Evolutionary conservation across 2,329 filamentous ascomycete species (phyloP).

Genomic region (Cryoendolithus antarcticus): DNA sequence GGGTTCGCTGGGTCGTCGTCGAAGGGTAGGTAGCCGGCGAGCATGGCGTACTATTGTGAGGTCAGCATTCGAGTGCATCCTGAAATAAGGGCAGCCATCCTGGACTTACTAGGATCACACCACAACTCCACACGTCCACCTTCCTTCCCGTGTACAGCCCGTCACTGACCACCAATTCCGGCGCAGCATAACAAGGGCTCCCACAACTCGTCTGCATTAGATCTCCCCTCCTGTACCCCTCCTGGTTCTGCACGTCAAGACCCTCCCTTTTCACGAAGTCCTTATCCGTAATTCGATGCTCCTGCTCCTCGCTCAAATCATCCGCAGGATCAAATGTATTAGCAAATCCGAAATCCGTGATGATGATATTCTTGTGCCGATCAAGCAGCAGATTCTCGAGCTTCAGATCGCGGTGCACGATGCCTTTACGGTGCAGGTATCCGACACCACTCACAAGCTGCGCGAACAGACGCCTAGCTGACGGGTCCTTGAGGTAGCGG

Average conservation of each 20-base stretch:
- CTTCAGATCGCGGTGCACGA: slow-evolving; percentile 93
- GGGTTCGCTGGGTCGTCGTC: slow-evolving; percentile 97
- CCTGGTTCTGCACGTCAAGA: slow-evolving; percentile 54
- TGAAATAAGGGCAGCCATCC: background rate
- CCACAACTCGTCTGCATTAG: slow-evolving; percentile 99
- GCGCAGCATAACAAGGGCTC: slow-evolving; percentile 93
- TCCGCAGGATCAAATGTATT: slow-evolving; percentile 90
- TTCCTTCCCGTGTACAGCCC: slow-evolving; percentile 94
- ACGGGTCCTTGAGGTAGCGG: slow-evolving; percentile 86
- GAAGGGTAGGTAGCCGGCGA: slow-evolving; percentile 93
- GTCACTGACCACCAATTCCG: slow-evolving; percentile 93
- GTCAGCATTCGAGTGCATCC: slow-evolving; percentile 5
- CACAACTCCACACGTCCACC: slow-evolving; percentile 98
- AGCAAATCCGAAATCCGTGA: slow-evolving; percentile 97
- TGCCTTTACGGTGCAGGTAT: slow-evolving; percentile 96
- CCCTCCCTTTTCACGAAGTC: slow-evolving; percentile 78
- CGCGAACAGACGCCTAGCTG: slow-evolving; percentile 81
- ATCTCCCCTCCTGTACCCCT: slow-evolving; percentile 74
- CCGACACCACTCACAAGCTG: slow-evolving; percentile 94
- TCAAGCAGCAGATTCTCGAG: slow-evolving; percentile 91
- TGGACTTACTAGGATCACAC: slow-evolving; percentile 77
- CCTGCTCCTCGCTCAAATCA: slow-evolving; percentile 80
- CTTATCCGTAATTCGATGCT: slow-evolving; percentile 72
- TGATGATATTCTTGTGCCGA: slow-evolving; percentile 97
- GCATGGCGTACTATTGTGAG: slow-evolving; percentile 75